Conservation (phyloP, 306 rosid genomes). For the Ormosia emarginata region DNA sequence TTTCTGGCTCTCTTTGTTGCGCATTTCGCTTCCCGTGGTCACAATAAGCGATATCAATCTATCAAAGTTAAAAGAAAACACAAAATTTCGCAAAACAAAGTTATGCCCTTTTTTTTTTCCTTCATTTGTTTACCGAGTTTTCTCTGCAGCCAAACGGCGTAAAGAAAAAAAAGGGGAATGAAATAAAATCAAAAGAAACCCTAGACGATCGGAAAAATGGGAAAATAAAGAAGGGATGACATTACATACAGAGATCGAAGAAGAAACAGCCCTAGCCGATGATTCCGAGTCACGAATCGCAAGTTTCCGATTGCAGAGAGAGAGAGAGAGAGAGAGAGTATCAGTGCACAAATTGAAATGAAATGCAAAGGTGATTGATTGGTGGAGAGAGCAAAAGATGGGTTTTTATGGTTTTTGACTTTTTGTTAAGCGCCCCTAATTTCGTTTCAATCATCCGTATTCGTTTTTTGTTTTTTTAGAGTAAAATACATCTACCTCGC, state of each 20-base stretch:
- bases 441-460: no score
- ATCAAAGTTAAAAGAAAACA: background rate
- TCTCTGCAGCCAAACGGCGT: background rate
- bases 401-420: background rate
- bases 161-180: background rate
- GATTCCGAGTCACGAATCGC: background rate
- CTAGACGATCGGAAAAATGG: background rate
- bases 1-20: background rate
- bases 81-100: background rate
- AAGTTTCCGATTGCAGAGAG: background rate
- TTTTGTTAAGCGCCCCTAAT: no score
- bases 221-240: background rate
- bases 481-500: no score
- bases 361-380: background rate
- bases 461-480: no score
- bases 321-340: background rate
- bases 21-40: background rate
- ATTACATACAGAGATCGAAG: background rate
- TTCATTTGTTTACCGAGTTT: background rate
- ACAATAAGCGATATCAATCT: background rate
- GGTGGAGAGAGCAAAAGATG: background rate
- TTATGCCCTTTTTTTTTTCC: background rate
- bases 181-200: constrained; percentile 9
- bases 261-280: background rate
- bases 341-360: background rate